Evolutionary conservation across 495 filamentous ascomycete genomes (phyloP), one percentile per base, ranked within the genome.

Genomic region (Bryoglossum gracile): DNA sequence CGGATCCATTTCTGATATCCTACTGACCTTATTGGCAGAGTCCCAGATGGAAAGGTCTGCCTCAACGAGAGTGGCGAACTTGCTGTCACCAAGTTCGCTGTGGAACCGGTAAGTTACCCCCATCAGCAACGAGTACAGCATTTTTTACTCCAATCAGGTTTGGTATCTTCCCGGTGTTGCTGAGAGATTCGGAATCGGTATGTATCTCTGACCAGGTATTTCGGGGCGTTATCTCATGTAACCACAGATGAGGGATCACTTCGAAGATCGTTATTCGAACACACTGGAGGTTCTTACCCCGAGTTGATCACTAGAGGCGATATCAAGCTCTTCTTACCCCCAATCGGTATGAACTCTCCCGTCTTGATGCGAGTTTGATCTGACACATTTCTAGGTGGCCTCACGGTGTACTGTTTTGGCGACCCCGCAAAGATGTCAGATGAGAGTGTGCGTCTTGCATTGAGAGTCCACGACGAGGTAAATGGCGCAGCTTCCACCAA

Each of bases 111-210:
- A 55, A 55, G 60, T 46, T 19, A 1, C n/a, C 16, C n/a, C 26
- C n/a, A n/a, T n/a, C n/a, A n/a, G n/a, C n/a, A n/a, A n/a, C n/a
- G n/a, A n/a, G n/a, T n/a, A n/a, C n/a, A n/a, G n/a, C n/a, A n/a
- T n/a, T n/a, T n/a, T n/a, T n/a, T n/a, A n/a, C n/a, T n/a, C n/a
- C 13, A 24, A 16, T 8, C 57, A 71, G 68, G 81, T 89, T 9
- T 97, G 91, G 91, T 95, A 94, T 73, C 74, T 97, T 8, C 91
- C 90, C 3, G 91, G 91, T 4, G 89, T 98, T 24, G 92, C 92
- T 8, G 88, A 94, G 60, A 76, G 92, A 57, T 98, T 98, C 62
- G 89, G 89, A 1, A 94, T 96, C 49, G 79, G 81, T 83, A 67
- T 57, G 70, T 64, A 38, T 11, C 34, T 28, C 38, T 13, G 22